These are phyloP conservation scores for Yarrowia sp. DNA, from an alignment of 805 yeast species.

Conservation along the genomic window DNA sequence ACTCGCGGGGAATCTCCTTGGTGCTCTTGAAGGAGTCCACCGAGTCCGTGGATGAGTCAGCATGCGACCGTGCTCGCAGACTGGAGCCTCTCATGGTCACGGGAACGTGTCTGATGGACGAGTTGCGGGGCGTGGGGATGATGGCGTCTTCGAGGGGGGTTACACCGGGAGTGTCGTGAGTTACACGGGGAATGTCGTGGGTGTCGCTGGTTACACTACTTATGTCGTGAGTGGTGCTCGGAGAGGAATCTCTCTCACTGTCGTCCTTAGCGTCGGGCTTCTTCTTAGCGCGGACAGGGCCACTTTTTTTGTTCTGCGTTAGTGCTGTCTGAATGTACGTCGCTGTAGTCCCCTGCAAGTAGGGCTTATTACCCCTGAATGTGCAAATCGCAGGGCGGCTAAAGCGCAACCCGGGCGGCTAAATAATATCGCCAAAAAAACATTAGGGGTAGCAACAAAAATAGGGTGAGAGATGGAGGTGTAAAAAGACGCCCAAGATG, in stretches of 20 bases:
- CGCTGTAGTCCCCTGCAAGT: neutral
- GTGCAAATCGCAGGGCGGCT: no score
- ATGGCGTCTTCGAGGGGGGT: no score
- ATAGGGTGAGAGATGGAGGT: no score
- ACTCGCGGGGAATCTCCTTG: conserved; percentile 36
- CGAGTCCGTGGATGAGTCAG: conserved; percentile 30
- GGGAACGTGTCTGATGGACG: no score
- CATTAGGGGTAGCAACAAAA: no score
- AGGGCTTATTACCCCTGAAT: conserved; percentile 14
- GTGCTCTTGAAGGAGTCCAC: conserved; percentile 31
- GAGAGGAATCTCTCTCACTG: no score
- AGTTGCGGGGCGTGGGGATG: no score
- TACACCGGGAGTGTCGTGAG: no score
- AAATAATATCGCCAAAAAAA: neutral
- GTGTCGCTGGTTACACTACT: no score
- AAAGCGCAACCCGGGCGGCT: neutral
- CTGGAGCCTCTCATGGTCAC: neutral
- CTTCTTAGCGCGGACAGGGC: neutral
- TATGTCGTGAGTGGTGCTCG: no score
- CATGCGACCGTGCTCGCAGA: neutral
- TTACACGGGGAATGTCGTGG: no score
- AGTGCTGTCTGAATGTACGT: neutral
- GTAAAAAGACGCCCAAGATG: no score
- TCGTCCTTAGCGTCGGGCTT: neutral
- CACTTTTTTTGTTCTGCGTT: conserved; percentile 29